Evolutionary conservation across 768 basidiomycete species (phyloP), one percentile per base, ranked within the genome.

Genomic region (Kwoniella bestiolae): DNA sequence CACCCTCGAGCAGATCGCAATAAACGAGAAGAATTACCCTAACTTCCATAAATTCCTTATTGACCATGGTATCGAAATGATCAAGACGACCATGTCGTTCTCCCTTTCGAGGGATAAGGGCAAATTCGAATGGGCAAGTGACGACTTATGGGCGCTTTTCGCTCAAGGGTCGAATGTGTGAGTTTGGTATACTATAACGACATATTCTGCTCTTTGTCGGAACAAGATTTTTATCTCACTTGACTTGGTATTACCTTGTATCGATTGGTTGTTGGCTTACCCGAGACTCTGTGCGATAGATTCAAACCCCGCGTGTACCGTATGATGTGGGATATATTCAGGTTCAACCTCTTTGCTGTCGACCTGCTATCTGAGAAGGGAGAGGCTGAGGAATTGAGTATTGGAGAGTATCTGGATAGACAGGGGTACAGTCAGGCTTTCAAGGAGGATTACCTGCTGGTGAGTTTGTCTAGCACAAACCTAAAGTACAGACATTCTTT

Each of bases 301-400:
- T 53, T 44, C 26, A 61, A 61, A 25, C 60, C 49, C 14, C 60
- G 49, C 7, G 38, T 61, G 6, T 61, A 61, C n/a, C 31, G 60
- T 21, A 61, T 61, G 60, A 61, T 61, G 60, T 61, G 60, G 60
- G 60, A 61, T 38, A 61, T 61, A 16, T 44, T 61, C 14, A 31
- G 60, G 52, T 61, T 61, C 50, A 61, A 61, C 26, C 35, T 61
- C 3, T 61, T 61, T 25, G 60, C 60, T 0, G 26, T 44, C 8
- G 60, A 61, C n/a, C 35, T 61, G n/a, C 23, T 61, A 44, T 61
- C 50, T 11, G 60, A 52, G 21, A 61, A 49, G 5, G 50, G 50
- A 8, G 60, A 51, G 29, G 49, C 60, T 2, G 60, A 51, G 16
- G 31, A 7, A 28, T n/a, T 61, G 49, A 61, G 60, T 61, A 61